Conservation (phyloP, 116 monocot genomes). For the Iris pallida region DNA sequence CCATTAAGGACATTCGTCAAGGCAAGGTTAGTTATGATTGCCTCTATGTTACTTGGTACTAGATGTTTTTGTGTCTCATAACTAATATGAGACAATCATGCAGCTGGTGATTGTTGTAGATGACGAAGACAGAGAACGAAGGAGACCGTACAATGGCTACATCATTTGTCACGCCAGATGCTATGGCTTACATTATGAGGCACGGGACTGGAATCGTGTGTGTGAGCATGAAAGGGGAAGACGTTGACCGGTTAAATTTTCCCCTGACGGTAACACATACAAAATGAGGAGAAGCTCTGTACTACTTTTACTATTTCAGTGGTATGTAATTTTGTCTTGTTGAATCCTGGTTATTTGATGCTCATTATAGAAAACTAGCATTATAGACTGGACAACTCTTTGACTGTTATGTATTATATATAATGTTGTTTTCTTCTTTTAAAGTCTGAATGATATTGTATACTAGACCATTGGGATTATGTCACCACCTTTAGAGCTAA, state of each 20-base stretch:
- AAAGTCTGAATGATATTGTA: no score
- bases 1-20: conserved; percentile 84
- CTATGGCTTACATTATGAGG: conserved; percentile 89
- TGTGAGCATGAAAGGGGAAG: conserved; percentile 94
- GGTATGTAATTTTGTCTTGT: conserved; percentile 39
- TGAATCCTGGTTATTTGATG: conserved; percentile 1
- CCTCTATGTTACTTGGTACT: not conserved
- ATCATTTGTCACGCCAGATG: conserved; percentile 78
- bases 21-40: conserved; percentile 68
- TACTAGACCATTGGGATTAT: no score
- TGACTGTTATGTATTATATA: no score
- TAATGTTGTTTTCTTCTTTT: no score
- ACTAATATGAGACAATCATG: conserved; percentile 24
- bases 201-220: conserved; percentile 96
- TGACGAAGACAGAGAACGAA: conserved; percentile 94
- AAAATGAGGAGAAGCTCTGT: conserved; percentile 89
- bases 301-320: conserved; percentile 96
- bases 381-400: no score
- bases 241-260: conserved; percentile 73
- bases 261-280: conserved; percentile 91
- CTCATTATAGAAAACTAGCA: not conserved
- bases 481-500: no score
- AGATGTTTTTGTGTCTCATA: conserved; percentile 2
- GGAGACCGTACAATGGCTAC: conserved; percentile 99
- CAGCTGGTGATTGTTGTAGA: conserved; percentile 96